Base-by-base conservation (phyloP, 441 rosid genomes). In the Geranium incanum region DNA sequence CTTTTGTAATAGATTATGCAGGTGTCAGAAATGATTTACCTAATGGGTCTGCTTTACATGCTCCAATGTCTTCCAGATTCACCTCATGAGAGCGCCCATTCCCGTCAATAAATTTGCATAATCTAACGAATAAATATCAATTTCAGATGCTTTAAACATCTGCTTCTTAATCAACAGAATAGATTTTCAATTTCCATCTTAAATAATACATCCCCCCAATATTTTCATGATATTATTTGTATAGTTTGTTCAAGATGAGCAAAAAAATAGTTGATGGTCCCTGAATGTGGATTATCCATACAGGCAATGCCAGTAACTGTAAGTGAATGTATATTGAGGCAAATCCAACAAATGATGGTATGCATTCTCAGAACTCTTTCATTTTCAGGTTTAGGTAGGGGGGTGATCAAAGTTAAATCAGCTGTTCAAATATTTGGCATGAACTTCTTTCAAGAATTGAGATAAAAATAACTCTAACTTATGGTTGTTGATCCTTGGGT, bases 91-190 rank as follows among this genome's bases (percentile, higher is more conserved):
- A 75, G 28, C 75, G 76, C 33, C 95, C 97, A 72, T 72, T 71
- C 57, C 87, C 81, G 71, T 86, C 88, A 63, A 89, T 70, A 73
- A 81, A 84, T 90, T 82, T 81, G 75, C 94, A 94, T 68, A 95
- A 86, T 75, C 99, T 91, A 81, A 69, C 80, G n/a, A 57, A 72
- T 19, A 78, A 72, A 70, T 69, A 74, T 66, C 75, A 48, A 68
- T 15, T 73, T 73, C 62, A 75, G 48, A 71, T 39, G 50, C 68
- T 15, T 66, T 50, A n/a, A 21, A 43, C 39, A 19, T 33, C n/a
- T 21, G 18, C 7, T 45, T 73, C 23, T 7, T 19, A n/a, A 52
- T 60, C 50, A 4, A 6, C 55, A 21, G 19, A 67, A 50, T n/a
- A n/a, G 59, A 50, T 50, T 50, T 50, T 50, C 59, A 18, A 15